Evolutionary conservation across 805 yeast species (phyloP).

Genomic region (Saccharomycopsis fodiens): DNA sequence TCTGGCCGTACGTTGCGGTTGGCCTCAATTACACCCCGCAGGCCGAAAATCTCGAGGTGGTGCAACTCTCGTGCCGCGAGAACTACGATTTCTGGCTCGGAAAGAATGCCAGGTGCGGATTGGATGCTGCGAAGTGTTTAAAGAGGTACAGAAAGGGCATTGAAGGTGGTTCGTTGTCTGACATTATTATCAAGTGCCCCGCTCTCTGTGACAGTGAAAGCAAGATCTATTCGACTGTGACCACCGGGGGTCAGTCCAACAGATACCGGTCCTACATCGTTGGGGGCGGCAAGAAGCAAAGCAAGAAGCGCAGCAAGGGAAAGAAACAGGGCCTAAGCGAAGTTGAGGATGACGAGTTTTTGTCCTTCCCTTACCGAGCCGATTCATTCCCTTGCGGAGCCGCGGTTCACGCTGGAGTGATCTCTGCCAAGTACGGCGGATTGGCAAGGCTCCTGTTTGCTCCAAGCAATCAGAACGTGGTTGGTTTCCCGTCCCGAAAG

Average conservation of each 20-base stretch:
- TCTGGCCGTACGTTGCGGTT: not conserved
- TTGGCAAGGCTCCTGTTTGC: conserved; percentile 55
- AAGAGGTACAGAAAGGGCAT: not conserved
- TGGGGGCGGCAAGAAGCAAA: conserved; percentile 56
- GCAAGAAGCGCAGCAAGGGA: conserved; percentile 23
- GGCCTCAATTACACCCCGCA: conserved; percentile 3
- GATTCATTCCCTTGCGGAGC: conserved; percentile 90
- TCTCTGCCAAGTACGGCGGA: conserved; percentile 73
- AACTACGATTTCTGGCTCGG: conserved; percentile 60
- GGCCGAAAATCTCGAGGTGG: conserved; percentile 25
- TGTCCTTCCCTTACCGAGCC: conserved; percentile 67
- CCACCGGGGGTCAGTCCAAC: conserved; percentile 61
- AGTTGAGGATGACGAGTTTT: no score
- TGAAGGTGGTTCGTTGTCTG: conserved; percentile 17
- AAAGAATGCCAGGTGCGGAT: conserved; percentile 68
- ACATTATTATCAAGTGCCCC: conserved; percentile 68
- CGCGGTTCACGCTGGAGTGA: conserved; percentile 76
- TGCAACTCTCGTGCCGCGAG: conserved; percentile 35
- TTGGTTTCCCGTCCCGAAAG: conserved; percentile 35
- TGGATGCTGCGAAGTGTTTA: conserved; percentile 54
- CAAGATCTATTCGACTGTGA: conserved; percentile 64
- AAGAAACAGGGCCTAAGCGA: no score
- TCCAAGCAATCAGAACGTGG: conserved; percentile 37
- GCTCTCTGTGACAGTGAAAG: conserved; percentile 78
- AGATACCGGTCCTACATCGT: conserved; percentile 67